Evolutionary conservation across 495 filamentous ascomycete genomes (phyloP).

Genomic region (Massariosphaeria phaeospora): DNA sequence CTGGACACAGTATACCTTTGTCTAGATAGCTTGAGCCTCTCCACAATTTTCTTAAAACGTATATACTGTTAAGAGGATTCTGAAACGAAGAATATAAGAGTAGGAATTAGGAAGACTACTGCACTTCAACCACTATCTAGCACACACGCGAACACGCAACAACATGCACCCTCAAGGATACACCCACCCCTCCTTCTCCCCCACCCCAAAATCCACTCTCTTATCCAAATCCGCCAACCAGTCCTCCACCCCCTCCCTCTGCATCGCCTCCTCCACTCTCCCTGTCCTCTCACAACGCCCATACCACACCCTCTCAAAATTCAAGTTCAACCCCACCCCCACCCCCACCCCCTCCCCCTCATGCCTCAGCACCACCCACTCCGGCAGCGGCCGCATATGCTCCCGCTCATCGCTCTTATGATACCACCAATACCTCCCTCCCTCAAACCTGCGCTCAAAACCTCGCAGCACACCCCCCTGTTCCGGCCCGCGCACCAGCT

Average conservation of each 20-base stretch:
- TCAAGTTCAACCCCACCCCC: conserved; percentile 5
- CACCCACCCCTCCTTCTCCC: conserved; percentile 7
- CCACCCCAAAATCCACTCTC: conserved; percentile 11
- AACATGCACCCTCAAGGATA: conserved; percentile 6
- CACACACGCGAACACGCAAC: too few relatives aligned
- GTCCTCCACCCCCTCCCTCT: conserved; percentile 8
- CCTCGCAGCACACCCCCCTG: conserved; percentile 1
- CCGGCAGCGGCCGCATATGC: conserved; percentile 10
- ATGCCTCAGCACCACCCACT: conserved; percentile 23
- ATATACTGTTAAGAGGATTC: too few relatives aligned
- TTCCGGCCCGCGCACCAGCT: conserved; percentile 11
- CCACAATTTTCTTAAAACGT: not conserved
- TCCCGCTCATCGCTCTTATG: conserved; percentile 2
- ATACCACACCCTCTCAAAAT: conserved; percentile 24
- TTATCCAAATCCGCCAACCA: conserved; percentile 15
- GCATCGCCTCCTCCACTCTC: not conserved
- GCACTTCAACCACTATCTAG: not conserved
- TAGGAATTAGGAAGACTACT: not conserved
- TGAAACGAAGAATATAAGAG: not conserved
- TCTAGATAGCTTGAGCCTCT: not conserved
- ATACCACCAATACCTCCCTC: conserved; percentile 23
- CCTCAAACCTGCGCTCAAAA: conserved; percentile 7
- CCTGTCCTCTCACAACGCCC: conserved; percentile 6
- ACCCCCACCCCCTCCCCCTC: not conserved
- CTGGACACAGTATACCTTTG: not conserved